Evolutionary conservation across 2,329 filamentous ascomycete species (phyloP), one percentile per base, ranked within the genome.

Genomic region (Alternaria sp.): DNA sequence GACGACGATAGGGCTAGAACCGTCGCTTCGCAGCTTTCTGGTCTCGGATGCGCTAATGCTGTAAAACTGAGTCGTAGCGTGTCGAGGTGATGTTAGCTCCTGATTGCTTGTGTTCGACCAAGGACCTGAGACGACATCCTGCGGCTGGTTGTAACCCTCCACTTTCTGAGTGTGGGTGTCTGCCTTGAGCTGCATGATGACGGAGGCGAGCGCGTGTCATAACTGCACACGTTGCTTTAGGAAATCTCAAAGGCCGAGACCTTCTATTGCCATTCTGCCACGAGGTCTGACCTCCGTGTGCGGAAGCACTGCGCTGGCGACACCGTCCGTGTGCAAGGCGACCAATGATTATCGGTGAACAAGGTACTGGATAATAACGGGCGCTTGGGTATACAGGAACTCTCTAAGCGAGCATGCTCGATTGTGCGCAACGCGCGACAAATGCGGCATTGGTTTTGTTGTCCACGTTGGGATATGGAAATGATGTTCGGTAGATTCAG

Each of bases 171-270:
- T 47, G 18, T 62, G 52, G 43, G 41, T 49, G 46, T 71, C 69
- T 68, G 66, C 70, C 68, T 69, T 63, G 66, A 64, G 54, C 67
- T 71, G 68, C 66, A 70, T 59, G 62, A 69, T 69, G 67, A 72
- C 63, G 61, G 65, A 63, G 57, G 47, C 38, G 38, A 57, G 53
- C 38, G 32, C 48, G 57, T 39, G 49, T 51, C 46, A 26, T 68
- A 59, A 63, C 65, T 71, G 64, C 56, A 57, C 54, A 58, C 30
- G 42, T 56, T 61, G 49, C 54, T 63, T 67, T 64, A 39, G 34
- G 39, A 69, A 62, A 66, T 46, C 46, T 24, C 51, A 26, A 51
- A 54, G 65, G 64, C 63, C 63, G 66, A 63, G 69, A 69, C 68
- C 58, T 54, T 41, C n/a, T 39, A n/a, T 32, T 58, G 51, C 57